Percentiles rank a stretch among this genome's conserved stretches.
phyloP scores from a whole-genome alignment of 129 eudicot species.

The Lactuca saligna region DNA sequence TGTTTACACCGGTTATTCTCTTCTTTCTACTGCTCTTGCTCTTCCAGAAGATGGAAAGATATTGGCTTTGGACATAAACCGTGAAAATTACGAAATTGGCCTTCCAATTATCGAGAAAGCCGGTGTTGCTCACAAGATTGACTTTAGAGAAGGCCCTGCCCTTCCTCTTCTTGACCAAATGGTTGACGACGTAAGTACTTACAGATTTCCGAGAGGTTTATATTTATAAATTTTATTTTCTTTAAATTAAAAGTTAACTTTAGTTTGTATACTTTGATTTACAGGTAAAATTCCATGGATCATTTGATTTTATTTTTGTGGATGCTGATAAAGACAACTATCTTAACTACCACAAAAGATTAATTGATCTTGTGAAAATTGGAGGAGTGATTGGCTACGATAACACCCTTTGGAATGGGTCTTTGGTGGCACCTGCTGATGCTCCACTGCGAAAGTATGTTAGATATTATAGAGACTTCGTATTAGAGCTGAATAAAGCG shows the following conservation, averaged over 20 bases:
- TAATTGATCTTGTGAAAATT: no score
- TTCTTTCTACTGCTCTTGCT: constrained; percentile 58
- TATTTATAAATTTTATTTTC: not conserved
- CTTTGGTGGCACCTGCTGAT: constrained; percentile 24
- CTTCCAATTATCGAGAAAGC: no score
- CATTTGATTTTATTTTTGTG: constrained; percentile 18
- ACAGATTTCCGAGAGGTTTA: no score
- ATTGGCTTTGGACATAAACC: constrained; percentile 21
- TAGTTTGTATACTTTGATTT: not conserved
- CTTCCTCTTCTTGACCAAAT: no score
- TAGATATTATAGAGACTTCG: constrained; percentile 34
- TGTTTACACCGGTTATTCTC: constrained; percentile 38
- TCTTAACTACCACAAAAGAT: no score
- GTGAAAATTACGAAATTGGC: no score
- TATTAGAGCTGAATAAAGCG: constrained; percentile 32
- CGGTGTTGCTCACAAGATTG: no score
- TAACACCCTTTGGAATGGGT: no score
- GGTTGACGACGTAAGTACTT: constrained; percentile 5
- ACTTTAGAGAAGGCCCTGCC: no score
- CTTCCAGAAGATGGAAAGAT: constrained; percentile 58
- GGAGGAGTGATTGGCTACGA: no score
- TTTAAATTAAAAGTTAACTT: not conserved
- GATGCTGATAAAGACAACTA: no score
- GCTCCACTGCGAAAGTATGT: constrained; percentile 30
- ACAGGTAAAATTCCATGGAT: constrained; percentile 27